Percentiles rank a stretch among this genome's conserved stretches.
These are phyloP conservation scores for Tolypocladium guangdongense DNA, from an alignment of 2,329 filamentous ascomycete genomes.

Conservation along the genomic window DNA sequence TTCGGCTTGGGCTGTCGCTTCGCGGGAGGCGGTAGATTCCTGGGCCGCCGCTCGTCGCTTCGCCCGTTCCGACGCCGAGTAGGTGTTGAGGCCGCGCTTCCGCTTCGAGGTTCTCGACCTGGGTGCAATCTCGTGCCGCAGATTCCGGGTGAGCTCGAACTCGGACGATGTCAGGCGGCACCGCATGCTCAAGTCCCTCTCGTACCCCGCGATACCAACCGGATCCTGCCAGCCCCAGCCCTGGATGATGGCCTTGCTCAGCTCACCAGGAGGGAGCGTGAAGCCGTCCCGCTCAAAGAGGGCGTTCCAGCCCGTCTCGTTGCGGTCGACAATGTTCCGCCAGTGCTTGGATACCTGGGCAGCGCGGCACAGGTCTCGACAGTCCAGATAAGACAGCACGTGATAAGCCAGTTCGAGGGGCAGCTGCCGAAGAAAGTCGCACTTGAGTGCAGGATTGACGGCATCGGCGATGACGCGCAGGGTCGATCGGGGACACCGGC, in stretches of 20 bases:
- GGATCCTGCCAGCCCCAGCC: constrained; percentile 98
- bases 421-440: constrained; percentile 77
- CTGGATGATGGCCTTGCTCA: constrained; percentile 75
- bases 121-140: constrained; percentile 29
- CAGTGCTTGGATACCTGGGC: constrained; percentile 92
- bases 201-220: constrained; percentile 60
- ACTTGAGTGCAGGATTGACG: constrained; percentile 89
- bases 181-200: constrained; percentile 64
- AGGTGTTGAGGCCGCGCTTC: constrained; percentile 39
- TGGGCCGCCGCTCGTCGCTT: constrained; percentile 43
- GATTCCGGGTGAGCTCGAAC: constrained; percentile 32
- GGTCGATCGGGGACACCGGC: constrained; percentile 77
- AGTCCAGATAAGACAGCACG: constrained; percentile 76
- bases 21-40: constrained; percentile 30
- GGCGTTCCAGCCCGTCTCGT: constrained; percentile 94
- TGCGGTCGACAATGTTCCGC: constrained; percentile 81
- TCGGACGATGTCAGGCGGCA: constrained; percentile 42
- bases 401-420: constrained; percentile 82
- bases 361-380: constrained; percentile 75
- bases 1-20: constrained; percentile 28
- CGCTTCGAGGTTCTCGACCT: constrained; percentile 43
- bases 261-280: constrained; percentile 64
- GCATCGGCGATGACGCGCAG: constrained; percentile 81
- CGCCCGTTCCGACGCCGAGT: constrained; percentile 34
- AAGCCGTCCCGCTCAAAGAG: constrained; percentile 80